A percentile compares a stretch with the other conserved stretches of the same genome.
phyloP scores from a whole-genome alignment of 805 yeast species.

The Deakozyma indianensis region DNA sequence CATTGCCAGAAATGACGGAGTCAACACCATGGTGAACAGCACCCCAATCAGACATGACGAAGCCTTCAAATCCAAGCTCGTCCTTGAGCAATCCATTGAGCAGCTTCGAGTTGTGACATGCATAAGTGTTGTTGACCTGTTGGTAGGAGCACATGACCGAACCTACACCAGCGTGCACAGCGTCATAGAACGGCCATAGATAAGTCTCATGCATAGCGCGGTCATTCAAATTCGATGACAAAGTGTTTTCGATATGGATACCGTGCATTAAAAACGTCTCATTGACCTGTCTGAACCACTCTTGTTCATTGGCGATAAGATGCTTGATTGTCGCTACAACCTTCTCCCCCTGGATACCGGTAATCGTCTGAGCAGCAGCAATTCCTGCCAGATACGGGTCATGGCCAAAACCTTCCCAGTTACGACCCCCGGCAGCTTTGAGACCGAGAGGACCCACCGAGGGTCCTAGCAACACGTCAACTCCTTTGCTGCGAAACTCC shows the following conservation, averaged over 20 bases:
- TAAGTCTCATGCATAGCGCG: slow-evolving; percentile 47
- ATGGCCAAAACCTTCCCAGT: slow-evolving; percentile 50
- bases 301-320: slow-evolving; percentile 49
- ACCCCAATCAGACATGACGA: slow-evolving; percentile 56
- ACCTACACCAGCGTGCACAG: slow-evolving; percentile 44
- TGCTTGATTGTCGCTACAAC: slow-evolving; percentile 43
- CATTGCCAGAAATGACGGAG: slow-evolving; percentile 44
- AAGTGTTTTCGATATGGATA: slow-evolving; percentile 29
- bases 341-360: slow-evolving; percentile 44
- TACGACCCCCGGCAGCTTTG: slow-evolving; percentile 49
- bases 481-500: slow-evolving; percentile 41
- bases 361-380: slow-evolving; percentile 37
- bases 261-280: neutral
- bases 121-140: slow-evolving; percentile 38
- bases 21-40: slow-evolving; percentile 45
- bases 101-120: slow-evolving; percentile 45
- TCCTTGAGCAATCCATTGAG: slow-evolving; percentile 42
- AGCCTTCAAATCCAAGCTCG: slow-evolving; percentile 53
- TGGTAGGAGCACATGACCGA: slow-evolving; percentile 51
- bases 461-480: slow-evolving; percentile 42
- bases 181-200: slow-evolving; percentile 56
- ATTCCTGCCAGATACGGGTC: slow-evolving; percentile 50
- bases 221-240: slow-evolving; percentile 43
- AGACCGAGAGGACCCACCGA: slow-evolving; percentile 46
- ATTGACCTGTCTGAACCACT: slow-evolving; percentile 33